Evolutionary conservation across 768 basidiomycete genomes (phyloP).

Genomic region (Lepiota venenata): DNA sequence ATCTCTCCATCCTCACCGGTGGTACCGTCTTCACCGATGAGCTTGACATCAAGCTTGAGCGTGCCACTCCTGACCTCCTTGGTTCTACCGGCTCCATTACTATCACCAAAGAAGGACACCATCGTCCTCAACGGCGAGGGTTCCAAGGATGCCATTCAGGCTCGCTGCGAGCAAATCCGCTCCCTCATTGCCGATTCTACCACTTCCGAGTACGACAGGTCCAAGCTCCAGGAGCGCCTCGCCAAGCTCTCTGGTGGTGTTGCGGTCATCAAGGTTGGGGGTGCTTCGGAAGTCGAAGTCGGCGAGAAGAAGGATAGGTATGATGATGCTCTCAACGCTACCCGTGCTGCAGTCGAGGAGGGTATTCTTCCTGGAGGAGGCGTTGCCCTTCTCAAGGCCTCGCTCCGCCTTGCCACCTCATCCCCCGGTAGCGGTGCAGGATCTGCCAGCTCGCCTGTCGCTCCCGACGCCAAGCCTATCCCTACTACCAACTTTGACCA

Average conservation of each 20-base stretch:
- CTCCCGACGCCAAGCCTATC: conserved; percentile 63
- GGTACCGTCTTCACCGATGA: conserved; percentile 97
- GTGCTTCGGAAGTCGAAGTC: conserved; percentile 91
- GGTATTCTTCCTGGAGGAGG: conserved; percentile 98
- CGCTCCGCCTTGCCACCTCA: conserved; percentile 60
- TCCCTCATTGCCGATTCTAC: conserved; percentile 74
- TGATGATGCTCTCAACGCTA: conserved; percentile 97
- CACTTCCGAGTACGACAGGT: conserved; percentile 91
- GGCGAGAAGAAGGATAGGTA: conserved; percentile 99
- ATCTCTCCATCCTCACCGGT: conserved; percentile 95
- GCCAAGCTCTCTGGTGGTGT: conserved; percentile 97
- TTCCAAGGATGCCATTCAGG: conserved; percentile 83
- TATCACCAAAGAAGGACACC: conserved; percentile 97
- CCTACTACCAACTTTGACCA: conserved; percentile 93
- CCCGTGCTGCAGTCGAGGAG: conserved; percentile 96
- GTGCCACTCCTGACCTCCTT: conserved; percentile 82
- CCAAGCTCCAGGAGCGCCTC: conserved; percentile 94
- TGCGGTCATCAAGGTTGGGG: conserved; percentile 98
- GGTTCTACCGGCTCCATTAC: conserved; percentile 90
- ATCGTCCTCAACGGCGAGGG: conserved; percentile 95
- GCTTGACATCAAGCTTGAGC: conserved; percentile 96
- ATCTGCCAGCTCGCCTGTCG: conserved; percentile 45
- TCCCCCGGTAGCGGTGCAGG: conserved; percentile 42
- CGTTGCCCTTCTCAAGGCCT: conserved; percentile 87
- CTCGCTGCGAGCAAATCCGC: conserved; percentile 96